Evolutionary conservation across 257 asterid genomes (phyloP).

Genomic region (Ligustrum vulgare): DNA sequence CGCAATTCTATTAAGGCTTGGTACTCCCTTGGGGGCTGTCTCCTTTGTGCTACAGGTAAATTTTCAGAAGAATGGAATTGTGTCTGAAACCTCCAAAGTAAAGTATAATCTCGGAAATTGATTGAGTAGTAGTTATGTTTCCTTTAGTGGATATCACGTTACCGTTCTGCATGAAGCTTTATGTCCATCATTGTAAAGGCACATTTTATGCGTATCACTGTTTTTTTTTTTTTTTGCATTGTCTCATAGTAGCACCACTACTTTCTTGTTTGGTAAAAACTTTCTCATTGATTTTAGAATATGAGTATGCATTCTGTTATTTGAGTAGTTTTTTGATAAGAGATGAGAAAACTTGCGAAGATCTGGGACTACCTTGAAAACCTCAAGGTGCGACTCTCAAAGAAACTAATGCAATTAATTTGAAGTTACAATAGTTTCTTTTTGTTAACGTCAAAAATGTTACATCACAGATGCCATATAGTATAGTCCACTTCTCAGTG

Average conservation of each 20-base stretch:
- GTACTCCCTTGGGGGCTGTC: conserved; percentile 95
- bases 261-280: conserved; percentile 4
- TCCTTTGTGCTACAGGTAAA: conserved; percentile 94
- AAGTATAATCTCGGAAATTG: neutral
- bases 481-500: neutral
- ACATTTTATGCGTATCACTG: neutral
- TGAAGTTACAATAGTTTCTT: neutral
- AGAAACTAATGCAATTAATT: neutral
- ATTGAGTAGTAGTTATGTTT: neutral
- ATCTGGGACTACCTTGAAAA: neutral
- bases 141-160: neutral
- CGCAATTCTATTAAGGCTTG: conserved; percentile 85
- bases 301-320: conserved; percentile 10
- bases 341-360: conserved; percentile 1
- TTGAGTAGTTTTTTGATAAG: neutral
- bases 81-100: conserved; percentile 5
- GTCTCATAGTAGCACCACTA: neutral
- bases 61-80: conserved; percentile 14
- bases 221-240: too few species aligned
- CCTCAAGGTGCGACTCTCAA: neutral
- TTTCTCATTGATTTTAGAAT: neutral
- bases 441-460: neutral
- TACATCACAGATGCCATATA: neutral
- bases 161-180: conserved; percentile 4
- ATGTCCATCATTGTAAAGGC: neutral